Percentiles rank a stretch among this genome's conserved stretches.
Conservation (phyloP, 176 grass and related monocot genomes). For the Puccinellia tenuiflora region DNA sequence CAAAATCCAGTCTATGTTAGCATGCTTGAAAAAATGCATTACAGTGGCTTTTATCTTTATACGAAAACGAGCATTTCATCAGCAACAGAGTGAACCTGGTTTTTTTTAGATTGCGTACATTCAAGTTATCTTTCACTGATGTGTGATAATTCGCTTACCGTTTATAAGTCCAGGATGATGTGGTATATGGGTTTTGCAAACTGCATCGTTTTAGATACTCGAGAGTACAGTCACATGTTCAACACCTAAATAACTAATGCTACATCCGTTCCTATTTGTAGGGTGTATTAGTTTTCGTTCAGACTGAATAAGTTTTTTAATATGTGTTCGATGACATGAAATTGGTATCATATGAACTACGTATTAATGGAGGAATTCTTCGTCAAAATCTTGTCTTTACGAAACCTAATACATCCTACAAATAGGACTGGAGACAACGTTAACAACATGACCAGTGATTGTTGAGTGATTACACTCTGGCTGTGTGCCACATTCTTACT, state of each 20-base stretch:
- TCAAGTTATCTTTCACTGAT: not conserved
- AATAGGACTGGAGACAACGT: not conserved
- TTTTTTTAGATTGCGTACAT: not conserved
- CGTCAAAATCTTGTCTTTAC: not conserved
- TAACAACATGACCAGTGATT: not conserved
- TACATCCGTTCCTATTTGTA: not conserved
- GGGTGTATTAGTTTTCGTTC: not conserved
- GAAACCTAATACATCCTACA: not conserved
- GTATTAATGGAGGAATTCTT: not conserved
- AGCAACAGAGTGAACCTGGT: not conserved
- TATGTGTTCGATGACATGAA: not conserved
- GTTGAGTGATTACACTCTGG: not conserved
- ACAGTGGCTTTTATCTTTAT: not conserved
- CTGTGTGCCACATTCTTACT: not conserved
- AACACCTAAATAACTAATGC: not conserved
- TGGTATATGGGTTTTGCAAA: not conserved
- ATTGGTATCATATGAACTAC: not conserved
- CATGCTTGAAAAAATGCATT: slow-evolving; percentile 23
- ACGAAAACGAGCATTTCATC: slow-evolving; percentile 3
- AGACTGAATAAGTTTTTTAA: not conserved
- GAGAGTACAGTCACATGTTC: not conserved
- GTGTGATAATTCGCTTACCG: not conserved
- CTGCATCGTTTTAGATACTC: not conserved
- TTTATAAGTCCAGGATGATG: not conserved
- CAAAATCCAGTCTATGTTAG: slow-evolving; percentile 24